Evolutionary conservation across 2,329 filamentous ascomycete genomes (phyloP).

Genomic region (Paraconiothyrium brasiliense): DNA sequence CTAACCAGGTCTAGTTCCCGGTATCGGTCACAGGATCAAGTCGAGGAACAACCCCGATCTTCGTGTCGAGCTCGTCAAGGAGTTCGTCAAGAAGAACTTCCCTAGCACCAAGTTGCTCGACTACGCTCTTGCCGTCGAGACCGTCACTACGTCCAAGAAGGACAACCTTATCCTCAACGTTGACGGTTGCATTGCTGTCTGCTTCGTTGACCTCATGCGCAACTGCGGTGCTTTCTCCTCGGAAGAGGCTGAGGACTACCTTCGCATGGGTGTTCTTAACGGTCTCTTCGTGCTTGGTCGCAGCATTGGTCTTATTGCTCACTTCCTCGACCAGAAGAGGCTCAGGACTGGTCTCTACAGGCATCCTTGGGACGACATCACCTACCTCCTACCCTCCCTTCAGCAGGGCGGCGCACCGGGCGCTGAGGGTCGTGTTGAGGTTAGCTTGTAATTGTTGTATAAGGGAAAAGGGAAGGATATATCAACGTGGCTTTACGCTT

Average conservation of each 20-base stretch:
- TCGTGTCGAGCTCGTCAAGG: slow-evolving; percentile 98
- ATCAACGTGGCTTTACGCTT: slow-evolving; percentile 39
- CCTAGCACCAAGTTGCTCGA: slow-evolving; percentile 97
- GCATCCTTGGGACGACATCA: slow-evolving; percentile 79
- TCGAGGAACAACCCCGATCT: slow-evolving; percentile 99
- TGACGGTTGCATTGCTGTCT: slow-evolving; percentile 96
- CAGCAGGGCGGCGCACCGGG: slow-evolving; percentile 49
- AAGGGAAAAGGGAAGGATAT: slow-evolving; percentile 36
- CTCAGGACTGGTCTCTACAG: slow-evolving; percentile 98
- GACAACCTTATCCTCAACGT: slow-evolving; percentile 99
- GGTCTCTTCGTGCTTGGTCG: slow-evolving; percentile 98
- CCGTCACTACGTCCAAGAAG: slow-evolving; percentile 99
- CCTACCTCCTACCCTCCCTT: slow-evolving; percentile 53
- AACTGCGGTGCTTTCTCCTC: slow-evolving; percentile 96
- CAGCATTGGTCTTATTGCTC: slow-evolving; percentile 98
- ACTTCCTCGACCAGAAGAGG: slow-evolving; percentile 99
- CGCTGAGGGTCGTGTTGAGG: slow-evolving; percentile 54
- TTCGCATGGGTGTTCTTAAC: slow-evolving; percentile 99
- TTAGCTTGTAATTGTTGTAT: slow-evolving; percentile 47
- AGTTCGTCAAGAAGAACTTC: slow-evolving; percentile 98
- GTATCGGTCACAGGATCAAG: slow-evolving; percentile 99
- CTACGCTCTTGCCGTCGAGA: slow-evolving; percentile 97
- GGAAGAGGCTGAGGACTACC: slow-evolving; percentile 98
- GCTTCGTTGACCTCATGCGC: slow-evolving; percentile 96
- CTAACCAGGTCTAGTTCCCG: slow-evolving; percentile 70